A percentile compares a stretch with the other conserved stretches of the same genome.
These are phyloP conservation scores for Lasiodiplodia theobromae DNA, from an alignment of 2,329 filamentous ascomycete species.

Conservation along the genomic window DNA sequence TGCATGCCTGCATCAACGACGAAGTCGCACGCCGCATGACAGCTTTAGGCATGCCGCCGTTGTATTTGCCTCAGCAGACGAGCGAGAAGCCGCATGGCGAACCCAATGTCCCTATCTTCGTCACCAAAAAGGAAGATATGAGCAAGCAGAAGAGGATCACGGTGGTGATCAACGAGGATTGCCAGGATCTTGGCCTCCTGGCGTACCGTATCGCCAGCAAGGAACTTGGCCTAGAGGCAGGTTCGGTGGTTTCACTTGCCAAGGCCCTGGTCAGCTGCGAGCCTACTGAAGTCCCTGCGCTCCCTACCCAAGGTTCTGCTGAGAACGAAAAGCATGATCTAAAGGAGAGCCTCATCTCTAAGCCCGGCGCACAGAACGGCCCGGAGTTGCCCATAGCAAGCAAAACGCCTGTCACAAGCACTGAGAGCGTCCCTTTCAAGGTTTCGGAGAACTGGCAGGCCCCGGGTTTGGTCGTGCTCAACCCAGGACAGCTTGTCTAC, in stretches of 20 bases:
- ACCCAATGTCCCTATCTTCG: constrained; percentile 74
- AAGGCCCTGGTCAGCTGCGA: constrained; percentile 45
- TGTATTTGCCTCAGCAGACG: constrained; percentile 67
- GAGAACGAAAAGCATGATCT: constrained; percentile 13
- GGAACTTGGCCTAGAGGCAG: constrained; percentile 70
- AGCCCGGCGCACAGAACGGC: neutral
- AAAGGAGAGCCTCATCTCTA: constrained; percentile 19
- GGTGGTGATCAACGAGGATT: constrained; percentile 75
- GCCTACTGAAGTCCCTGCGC: neutral
- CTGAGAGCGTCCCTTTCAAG: constrained; percentile 8
- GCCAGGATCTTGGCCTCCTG: constrained; percentile 76
- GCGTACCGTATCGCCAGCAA: constrained; percentile 72
- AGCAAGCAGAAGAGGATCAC: constrained; percentile 67
- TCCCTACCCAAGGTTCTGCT: neutral
- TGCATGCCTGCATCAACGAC: constrained; percentile 72
- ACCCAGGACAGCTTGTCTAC: constrained; percentile 80
- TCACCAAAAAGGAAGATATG: constrained; percentile 61
- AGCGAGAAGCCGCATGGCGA: constrained; percentile 47
- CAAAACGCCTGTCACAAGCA: constrained; percentile 30
- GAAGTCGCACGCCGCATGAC: constrained; percentile 70
- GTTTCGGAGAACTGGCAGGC: constrained; percentile 31
- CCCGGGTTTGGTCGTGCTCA: constrained; percentile 76
- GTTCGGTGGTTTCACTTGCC: constrained; percentile 73
- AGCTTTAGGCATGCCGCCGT: constrained; percentile 64
- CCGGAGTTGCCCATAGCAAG: constrained; percentile 4